Percentiles rank a stretch among this genome's conserved stretches.
Conservation (phyloP, 2,329 filamentous ascomycete species). For the Diplodia intermedia region DNA sequence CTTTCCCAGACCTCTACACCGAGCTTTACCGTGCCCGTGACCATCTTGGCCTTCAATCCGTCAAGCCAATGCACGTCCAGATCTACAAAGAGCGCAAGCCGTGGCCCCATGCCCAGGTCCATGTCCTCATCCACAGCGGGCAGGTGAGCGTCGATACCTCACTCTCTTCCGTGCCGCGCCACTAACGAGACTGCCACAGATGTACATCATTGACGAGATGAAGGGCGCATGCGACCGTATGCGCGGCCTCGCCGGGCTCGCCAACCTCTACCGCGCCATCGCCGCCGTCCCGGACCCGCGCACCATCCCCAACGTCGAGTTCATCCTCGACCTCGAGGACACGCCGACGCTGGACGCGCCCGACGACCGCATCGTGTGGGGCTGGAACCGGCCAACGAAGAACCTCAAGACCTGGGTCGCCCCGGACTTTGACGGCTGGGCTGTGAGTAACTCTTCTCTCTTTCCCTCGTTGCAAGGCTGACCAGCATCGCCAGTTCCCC, state of each 20-base stretch:
- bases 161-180: neutral
- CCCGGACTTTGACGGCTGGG: conserved; percentile 37
- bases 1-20: conserved; percentile 21
- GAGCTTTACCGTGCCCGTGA: conserved; percentile 21
- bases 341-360: conserved; percentile 19
- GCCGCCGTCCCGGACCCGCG: conserved; percentile 13
- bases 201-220: conserved; percentile 24
- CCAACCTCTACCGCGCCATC: conserved; percentile 28
- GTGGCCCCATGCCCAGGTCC: conserved; percentile 1
- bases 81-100: neutral
- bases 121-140: conserved; percentile 30
- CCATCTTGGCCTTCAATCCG: neutral
- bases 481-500: conserved; percentile 7
- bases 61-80: conserved; percentile 6
- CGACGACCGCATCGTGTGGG: conserved; percentile 34
- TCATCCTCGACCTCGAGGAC: conserved; percentile 30
- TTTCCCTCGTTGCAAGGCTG: neutral
- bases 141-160: conserved; percentile 3
- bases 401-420: conserved; percentile 27
- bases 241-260: conserved; percentile 17
- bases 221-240: conserved; percentile 9
- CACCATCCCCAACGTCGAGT: conserved; percentile 32
- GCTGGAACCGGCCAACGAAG: conserved; percentile 14
- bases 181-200: neutral
- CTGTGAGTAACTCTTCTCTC: conserved; percentile 1